Evolutionary conservation across 2,329 filamentous ascomycete species (phyloP).

Genomic region (Neurospora crassa): DNA sequence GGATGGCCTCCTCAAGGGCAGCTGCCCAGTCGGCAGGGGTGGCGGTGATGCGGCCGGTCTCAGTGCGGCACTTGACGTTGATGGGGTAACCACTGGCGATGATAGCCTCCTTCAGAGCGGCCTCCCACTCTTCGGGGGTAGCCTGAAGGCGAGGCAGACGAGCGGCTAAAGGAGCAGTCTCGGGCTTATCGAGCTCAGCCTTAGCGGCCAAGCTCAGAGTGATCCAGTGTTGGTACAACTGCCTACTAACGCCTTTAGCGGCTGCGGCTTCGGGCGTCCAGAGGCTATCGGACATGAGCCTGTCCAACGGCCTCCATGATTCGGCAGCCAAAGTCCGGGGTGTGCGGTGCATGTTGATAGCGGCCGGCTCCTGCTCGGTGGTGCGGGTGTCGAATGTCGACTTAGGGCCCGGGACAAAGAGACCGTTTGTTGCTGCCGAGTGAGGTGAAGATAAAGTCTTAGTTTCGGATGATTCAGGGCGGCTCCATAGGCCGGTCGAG

Average conservation of each 20-base stretch:
- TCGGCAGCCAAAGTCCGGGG: constrained; percentile 15
- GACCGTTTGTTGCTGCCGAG: not conserved
- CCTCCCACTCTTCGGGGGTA: constrained; percentile 26
- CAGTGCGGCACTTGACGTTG: constrained; percentile 8
- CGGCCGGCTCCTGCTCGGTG: constrained; percentile 24
- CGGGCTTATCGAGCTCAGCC: constrained; percentile 1
- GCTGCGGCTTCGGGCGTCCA: constrained; percentile 14
- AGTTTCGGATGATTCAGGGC: not conserved
- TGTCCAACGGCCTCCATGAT: constrained; percentile 17
- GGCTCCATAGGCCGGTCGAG: constrained; percentile 16
- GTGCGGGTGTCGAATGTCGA: constrained; percentile 10
- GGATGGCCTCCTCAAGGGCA: constrained; percentile 28
- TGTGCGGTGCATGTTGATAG: constrained; percentile 21
- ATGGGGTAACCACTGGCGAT: constrained; percentile 19
- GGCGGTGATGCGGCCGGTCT: constrained; percentile 10
- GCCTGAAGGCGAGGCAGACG: constrained; percentile 18
- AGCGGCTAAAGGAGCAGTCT: not conserved
- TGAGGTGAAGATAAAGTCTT: not conserved
- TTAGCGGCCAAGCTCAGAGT: not conserved
- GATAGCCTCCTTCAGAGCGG: constrained; percentile 24
- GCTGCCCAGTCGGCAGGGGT: constrained; percentile 25
- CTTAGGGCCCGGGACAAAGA: constrained; percentile 4
- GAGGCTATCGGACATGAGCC: constrained; percentile 18
- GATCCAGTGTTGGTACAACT: constrained; percentile 21
- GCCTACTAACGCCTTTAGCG: not conserved